These are phyloP conservation scores for Botrytis fragariae DNA, from an alignment of 2,329 filamentous ascomycete genomes.

Conservation along the genomic window DNA sequence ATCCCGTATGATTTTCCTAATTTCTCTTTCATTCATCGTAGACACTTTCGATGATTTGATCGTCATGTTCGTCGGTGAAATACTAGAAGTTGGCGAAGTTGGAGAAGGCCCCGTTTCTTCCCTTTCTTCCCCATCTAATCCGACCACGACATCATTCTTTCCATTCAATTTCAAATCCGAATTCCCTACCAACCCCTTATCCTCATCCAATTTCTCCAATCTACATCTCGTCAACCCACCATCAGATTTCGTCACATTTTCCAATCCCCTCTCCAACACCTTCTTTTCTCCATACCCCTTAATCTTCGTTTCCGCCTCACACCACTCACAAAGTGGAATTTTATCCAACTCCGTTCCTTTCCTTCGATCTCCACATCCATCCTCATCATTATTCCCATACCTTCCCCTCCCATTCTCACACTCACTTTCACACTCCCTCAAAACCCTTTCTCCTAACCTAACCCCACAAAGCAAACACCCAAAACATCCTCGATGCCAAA, in stretches of 20 bases:
- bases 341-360: conserved; percentile 44
- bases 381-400: background rate
- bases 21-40: conserved; percentile 20
- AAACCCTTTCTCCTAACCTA: conserved; percentile 33
- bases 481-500: conserved; percentile 57
- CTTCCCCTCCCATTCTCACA: background rate
- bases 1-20: conserved; percentile 21
- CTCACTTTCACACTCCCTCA: conserved; percentile 1
- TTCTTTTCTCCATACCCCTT: conserved; percentile 33
- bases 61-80: background rate
- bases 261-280: conserved; percentile 45
- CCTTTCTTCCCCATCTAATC: conserved; percentile 22
- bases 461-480: conserved; percentile 54
- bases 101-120: background rate
- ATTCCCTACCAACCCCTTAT: conserved; percentile 8
- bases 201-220: conserved; percentile 42
- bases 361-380: conserved; percentile 14
- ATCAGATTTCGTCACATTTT: conserved; percentile 46
- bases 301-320: conserved; percentile 41
- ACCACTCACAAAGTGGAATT: conserved; percentile 51
- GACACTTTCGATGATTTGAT: conserved; percentile 11
- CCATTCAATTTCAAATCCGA: background rate
- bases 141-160: conserved; percentile 1
- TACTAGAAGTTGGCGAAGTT: background rate
- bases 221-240: conserved; percentile 47